Conservation (phyloP, 306 rosid genomes). For the Cicer arietinum region DNA sequence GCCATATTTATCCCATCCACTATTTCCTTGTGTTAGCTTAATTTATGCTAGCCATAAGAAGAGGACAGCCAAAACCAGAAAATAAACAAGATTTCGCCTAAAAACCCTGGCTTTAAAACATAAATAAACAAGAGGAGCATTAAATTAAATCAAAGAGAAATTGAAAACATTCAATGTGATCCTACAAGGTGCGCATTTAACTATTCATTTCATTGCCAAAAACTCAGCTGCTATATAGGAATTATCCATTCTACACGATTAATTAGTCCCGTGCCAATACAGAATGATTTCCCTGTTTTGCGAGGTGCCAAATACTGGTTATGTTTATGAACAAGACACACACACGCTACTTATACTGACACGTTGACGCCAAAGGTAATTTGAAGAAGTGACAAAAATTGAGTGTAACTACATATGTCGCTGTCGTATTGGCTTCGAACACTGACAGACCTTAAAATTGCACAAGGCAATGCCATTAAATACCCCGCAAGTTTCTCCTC, state of each 20-base stretch:
- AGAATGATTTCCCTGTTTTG: neutral
- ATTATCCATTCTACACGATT: neutral
- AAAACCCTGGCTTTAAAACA: neutral
- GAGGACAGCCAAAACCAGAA: neutral
- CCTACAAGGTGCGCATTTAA: neutral
- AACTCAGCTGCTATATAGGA: neutral
- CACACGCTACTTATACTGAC: no score
- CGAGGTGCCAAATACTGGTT: neutral
- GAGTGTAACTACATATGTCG: no score
- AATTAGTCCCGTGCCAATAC: neutral
- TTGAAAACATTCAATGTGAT: neutral
- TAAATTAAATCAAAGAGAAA: neutral
- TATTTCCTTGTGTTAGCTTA: neutral
- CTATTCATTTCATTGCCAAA: conserved; percentile 11
- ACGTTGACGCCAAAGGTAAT: no score
- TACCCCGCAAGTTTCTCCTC: conserved; percentile 7
- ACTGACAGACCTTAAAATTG: neutral
- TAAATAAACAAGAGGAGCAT: neutral
- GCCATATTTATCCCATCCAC: neutral
- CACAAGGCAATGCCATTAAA: neutral
- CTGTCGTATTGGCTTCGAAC: no score
- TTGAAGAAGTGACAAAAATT: no score
- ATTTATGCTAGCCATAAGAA: neutral
- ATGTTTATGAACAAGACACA: neutral
- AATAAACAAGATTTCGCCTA: neutral